These are phyloP conservation scores for Ploettnerulaceae sp. DNA, from an alignment of 2,329 filamentous ascomycete genomes.

Conservation along the genomic window DNA sequence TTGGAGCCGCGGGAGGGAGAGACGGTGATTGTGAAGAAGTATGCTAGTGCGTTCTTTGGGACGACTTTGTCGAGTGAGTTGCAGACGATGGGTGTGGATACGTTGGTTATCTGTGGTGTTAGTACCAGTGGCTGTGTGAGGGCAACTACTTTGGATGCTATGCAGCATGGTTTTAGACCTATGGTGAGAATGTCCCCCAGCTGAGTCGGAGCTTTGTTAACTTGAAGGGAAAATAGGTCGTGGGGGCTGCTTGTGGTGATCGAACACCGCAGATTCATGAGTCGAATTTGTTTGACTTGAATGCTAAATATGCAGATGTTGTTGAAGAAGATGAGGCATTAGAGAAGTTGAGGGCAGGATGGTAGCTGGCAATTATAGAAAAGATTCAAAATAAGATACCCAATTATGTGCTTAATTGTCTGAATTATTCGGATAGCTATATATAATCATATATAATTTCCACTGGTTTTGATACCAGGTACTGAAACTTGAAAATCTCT, in stretches of 20 bases:
- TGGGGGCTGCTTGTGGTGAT: slow-evolving; percentile 43
- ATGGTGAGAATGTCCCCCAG: no score
- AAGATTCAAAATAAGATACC: no score
- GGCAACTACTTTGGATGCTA: slow-evolving; percentile 41
- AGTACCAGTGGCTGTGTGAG: slow-evolving; percentile 45
- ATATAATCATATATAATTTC: no score
- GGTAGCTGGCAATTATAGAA: not conserved
- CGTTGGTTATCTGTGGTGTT: slow-evolving; percentile 43
- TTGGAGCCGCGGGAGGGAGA: no score
- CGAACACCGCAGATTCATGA: slow-evolving; percentile 41
- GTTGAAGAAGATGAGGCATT: slow-evolving; percentile 40
- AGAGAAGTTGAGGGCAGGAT: slow-evolving; percentile 34
- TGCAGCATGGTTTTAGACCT: slow-evolving; percentile 41
- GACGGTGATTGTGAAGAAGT: no score
- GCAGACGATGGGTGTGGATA: slow-evolving; percentile 38
- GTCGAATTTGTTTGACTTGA: slow-evolving; percentile 42
- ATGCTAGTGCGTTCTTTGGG: slow-evolving; percentile 41
- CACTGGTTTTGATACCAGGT: no score
- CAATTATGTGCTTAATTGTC: no score
- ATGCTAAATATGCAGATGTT: slow-evolving; percentile 44
- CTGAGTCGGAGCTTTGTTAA: not conserved
- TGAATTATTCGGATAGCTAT: no score
- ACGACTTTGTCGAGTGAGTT: slow-evolving; percentile 41
- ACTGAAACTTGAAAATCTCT: no score
- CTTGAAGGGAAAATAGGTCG: slow-evolving; percentile 35